Percentiles rank a stretch among this genome's conserved stretches.
phyloP scores from a whole-genome alignment of 768 basidiomycete genomes.

The Boletus insuetus region DNA sequence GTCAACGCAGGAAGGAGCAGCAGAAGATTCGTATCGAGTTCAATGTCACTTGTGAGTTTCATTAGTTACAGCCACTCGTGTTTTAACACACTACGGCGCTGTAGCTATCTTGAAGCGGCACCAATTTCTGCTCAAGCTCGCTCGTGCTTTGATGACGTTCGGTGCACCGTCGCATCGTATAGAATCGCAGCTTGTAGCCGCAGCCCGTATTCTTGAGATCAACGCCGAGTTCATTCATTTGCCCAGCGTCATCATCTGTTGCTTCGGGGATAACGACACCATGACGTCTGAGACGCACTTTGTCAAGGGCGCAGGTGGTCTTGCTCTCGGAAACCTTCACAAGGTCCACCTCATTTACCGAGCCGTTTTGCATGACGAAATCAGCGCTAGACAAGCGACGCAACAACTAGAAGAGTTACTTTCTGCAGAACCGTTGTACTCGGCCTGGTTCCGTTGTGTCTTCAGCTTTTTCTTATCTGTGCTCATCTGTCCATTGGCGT shows the following conservation, averaged over 20 bases:
- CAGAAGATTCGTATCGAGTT: constrained; percentile 69
- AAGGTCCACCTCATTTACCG: constrained; percentile 85
- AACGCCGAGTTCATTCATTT: constrained; percentile 90
- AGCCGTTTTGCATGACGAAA: constrained; percentile 86
- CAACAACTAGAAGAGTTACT: constrained; percentile 63
- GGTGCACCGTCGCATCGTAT: constrained; percentile 93
- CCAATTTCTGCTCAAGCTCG: constrained; percentile 81
- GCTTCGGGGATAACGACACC: constrained; percentile 88
- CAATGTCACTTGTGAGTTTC: constrained; percentile 63
- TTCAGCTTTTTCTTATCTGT: constrained; percentile 71
- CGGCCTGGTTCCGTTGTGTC: constrained; percentile 55
- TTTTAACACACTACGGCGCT: not conserved
- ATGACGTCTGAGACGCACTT: constrained; percentile 89
- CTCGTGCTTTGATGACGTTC: constrained; percentile 85
- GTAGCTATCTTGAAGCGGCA: constrained; percentile 78
- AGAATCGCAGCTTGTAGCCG: constrained; percentile 86
- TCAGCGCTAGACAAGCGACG: constrained; percentile 76
- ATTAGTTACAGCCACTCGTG: not conserved
- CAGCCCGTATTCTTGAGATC: constrained; percentile 85
- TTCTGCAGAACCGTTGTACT: constrained; percentile 61
- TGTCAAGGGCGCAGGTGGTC: constrained; percentile 71
- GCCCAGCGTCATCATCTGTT: constrained; percentile 78
- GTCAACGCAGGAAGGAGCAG: constrained; percentile 60
- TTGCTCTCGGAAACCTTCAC: constrained; percentile 83
- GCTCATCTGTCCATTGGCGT: constrained; percentile 81